Evolutionary conservation across 805 yeast species (phyloP).

Genomic region (Kazachstania taianensis): DNA sequence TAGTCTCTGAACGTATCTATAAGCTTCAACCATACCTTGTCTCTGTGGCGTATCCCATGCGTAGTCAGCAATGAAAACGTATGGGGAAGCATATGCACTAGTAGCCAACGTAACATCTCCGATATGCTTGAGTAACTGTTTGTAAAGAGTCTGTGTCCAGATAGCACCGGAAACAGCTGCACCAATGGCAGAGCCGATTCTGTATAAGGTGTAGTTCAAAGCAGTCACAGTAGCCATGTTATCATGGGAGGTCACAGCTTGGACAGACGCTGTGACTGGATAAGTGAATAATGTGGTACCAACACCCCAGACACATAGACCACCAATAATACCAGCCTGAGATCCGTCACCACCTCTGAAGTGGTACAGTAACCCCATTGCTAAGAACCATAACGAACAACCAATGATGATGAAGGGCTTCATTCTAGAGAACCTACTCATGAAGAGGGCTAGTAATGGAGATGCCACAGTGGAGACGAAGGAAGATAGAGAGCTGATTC

Average conservation of each 20-base stretch:
- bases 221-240: constrained; percentile 57
- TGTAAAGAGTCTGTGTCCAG: constrained; percentile 55
- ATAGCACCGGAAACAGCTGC: constrained; percentile 57
- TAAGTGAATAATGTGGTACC: constrained; percentile 70
- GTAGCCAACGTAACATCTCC: constrained; percentile 35
- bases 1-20: constrained; percentile 48
- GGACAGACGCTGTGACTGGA: constrained; percentile 52
- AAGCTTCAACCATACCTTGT: constrained; percentile 45
- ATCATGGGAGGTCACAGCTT: constrained; percentile 47
- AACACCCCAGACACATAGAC: constrained; percentile 53
- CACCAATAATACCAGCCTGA: constrained; percentile 53
- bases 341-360: constrained; percentile 44
- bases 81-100: constrained; percentile 44
- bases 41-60: constrained; percentile 60
- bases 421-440: constrained; percentile 39
- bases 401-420: constrained; percentile 57
- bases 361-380: constrained; percentile 49
- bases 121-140: constrained; percentile 30
- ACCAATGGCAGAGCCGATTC: constrained; percentile 58
- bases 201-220: constrained; percentile 44
- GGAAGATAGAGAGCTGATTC: constrained; percentile 51
- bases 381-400: constrained; percentile 44
- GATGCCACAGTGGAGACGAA: constrained; percentile 58
- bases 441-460: constrained; percentile 44
- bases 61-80: constrained; percentile 36